These are phyloP conservation scores for Sequoia sempervirens DNA, from an alignment of 75 land plant species.

Conservation along the genomic window DNA sequence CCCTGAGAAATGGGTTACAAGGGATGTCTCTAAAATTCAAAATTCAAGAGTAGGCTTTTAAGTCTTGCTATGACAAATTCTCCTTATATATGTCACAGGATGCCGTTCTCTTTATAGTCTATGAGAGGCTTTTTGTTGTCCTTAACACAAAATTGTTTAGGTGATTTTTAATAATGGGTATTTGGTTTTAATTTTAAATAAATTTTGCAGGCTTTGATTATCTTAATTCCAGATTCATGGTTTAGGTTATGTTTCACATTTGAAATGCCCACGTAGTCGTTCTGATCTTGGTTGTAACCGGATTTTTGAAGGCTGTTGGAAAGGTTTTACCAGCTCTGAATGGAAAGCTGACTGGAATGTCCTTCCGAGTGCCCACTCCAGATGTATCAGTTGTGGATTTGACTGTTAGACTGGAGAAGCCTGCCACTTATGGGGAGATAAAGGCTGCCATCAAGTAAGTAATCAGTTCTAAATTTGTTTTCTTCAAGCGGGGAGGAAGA, in stretches of 20 bases:
- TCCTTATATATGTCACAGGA: not conserved
- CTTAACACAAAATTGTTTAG: not conserved
- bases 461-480: not conserved
- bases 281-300: not conserved
- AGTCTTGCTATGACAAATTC: not conserved
- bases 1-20: not conserved
- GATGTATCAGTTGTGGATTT: constrained; percentile 92
- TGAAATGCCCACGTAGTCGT: not conserved
- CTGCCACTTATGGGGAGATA: constrained; percentile 61
- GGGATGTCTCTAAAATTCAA: not conserved
- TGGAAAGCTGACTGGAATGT: constrained; percentile 84
- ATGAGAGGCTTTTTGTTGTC: not conserved
- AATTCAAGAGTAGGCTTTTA: not conserved
- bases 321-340: constrained; percentile 67
- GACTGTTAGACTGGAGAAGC: constrained; percentile 73
- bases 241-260: not conserved
- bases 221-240: not conserved
- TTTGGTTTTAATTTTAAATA: not conserved
- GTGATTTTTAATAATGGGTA: not conserved
- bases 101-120: not conserved
- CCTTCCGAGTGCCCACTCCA: constrained; percentile 90
- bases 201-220: not conserved
- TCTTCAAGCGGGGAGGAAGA: constrained; percentile 13
- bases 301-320: constrained; percentile 4
- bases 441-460: constrained; percentile 69